Base-by-base conservation (phyloP, 257 asterid genomes). In the Fraxinus pennsylvanica region DNA sequence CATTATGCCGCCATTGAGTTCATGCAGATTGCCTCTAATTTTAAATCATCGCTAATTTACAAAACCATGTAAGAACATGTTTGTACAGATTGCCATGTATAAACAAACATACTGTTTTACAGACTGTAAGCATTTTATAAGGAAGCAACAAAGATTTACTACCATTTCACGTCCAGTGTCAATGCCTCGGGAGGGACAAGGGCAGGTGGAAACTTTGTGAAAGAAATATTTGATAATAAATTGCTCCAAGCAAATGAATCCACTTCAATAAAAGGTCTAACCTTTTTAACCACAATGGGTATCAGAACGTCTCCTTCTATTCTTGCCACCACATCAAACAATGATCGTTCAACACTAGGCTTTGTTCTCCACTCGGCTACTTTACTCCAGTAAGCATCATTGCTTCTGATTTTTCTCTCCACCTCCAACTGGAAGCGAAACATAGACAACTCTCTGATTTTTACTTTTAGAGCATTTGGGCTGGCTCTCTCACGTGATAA, bases 121-220 rank as follows among this genome's bases (percentile, higher is more conserved):
- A 68, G 22, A 32, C 66, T 57, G 45, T 66, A 77, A 71, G 30
- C 69, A 38, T 71, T 66, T 33, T 15, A 12, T 7, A 12, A 52
- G 68, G 65, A 76, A 50, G 30, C 69, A 69, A 67, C 35, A 72
- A 45, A 12, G 35, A 27, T 78, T 70, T 65, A 74, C 90, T 91
- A 92, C 98, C 97, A 94, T 84, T 91, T 92, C 70, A 90, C 92
- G 75, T 84, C 97, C 79, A 94, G 86, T 6, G 98, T 94, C 29
- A 94, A 87, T 21, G 97, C 87, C 84, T 91, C 91, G 1, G 93
- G 96, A 45, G 93, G 90, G 41, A 89, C 89, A 74, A 92, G 86
- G 76, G 85, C 69, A 6, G 97, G 84, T 9, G 98, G 92, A 78
- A 91, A 83, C 80, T 89, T 87, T 5, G 97, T 89, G 67, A 94